phyloP scores from a whole-genome alignment of 2,329 filamentous ascomycete species.

The Stemphylium beticola region DNA sequence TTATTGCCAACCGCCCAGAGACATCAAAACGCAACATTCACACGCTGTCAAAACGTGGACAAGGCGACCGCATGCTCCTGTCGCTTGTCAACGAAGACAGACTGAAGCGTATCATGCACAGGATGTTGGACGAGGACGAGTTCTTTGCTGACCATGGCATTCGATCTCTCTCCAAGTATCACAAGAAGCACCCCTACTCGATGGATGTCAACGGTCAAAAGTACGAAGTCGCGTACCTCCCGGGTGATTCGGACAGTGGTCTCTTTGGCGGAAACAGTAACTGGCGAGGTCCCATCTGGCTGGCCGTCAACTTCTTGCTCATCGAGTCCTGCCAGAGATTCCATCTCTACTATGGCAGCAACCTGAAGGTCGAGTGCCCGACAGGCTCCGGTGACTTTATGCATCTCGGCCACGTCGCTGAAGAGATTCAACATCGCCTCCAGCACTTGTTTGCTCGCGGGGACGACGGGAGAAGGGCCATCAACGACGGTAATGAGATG shows the following conservation, averaged over 20 bases:
- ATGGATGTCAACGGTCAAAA: constrained; percentile 95
- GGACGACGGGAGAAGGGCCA: constrained; percentile 84
- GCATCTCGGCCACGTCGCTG: constrained; percentile 93
- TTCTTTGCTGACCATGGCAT: constrained; percentile 92
- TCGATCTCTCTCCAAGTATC: constrained; percentile 87
- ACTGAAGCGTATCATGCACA: constrained; percentile 83
- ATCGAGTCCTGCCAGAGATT: constrained; percentile 94
- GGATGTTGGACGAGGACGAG: constrained; percentile 93
- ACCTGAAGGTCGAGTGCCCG: constrained; percentile 89
- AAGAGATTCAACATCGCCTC: constrained; percentile 92
- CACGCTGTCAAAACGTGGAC: constrained; percentile 87
- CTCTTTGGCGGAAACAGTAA: constrained; percentile 98
- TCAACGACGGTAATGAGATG: constrained; percentile 83
- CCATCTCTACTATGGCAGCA: constrained; percentile 92
- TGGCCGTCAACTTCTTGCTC: constrained; percentile 93
- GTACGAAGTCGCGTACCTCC: constrained; percentile 87
- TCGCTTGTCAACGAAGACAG: constrained; percentile 92
- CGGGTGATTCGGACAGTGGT: constrained; percentile 94
- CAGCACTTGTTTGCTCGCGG: constrained; percentile 88
- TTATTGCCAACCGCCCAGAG: constrained; percentile 85
- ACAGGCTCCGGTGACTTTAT: constrained; percentile 92
- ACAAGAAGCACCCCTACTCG: constrained; percentile 86
- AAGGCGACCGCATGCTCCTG: constrained; percentile 84
- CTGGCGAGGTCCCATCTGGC: constrained; percentile 94
- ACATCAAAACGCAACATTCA: constrained; percentile 93